Evolutionary conservation across 805 yeast species (phyloP).

Genomic region (Saturnispora diversa): DNA sequence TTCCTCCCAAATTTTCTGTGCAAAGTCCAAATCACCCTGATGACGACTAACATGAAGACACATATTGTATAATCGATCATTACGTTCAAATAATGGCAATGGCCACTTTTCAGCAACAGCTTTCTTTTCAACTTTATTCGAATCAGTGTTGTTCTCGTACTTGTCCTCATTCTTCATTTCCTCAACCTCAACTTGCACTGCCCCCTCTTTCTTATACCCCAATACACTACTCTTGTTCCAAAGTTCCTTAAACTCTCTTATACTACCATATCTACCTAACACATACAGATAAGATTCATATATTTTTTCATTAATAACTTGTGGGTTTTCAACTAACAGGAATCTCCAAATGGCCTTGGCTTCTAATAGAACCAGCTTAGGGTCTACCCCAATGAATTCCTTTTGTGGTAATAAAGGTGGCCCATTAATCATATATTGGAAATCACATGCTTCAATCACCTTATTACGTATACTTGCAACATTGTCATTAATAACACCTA

Average conservation of each 20-base stretch:
- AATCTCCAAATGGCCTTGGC: constrained; percentile 69
- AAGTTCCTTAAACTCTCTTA: constrained; percentile 31
- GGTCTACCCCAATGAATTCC: constrained; percentile 18
- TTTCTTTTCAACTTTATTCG: not conserved
- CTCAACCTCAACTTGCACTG: constrained; percentile 16
- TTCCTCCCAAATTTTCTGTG: constrained; percentile 65
- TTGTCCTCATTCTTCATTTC: constrained; percentile 12
- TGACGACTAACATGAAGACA: constrained; percentile 60
- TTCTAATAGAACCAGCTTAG: constrained; percentile 53
- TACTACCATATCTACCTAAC: constrained; percentile 30
- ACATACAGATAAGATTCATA: constrained; percentile 48
- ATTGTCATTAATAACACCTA: constrained; percentile 32
- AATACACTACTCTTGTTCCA: constrained; percentile 32
- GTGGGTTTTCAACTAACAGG: constrained; percentile 37
- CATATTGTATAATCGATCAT: constrained; percentile 46
- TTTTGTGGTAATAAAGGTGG: constrained; percentile 66
- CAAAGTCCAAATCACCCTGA: constrained; percentile 47
- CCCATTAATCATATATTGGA: constrained; percentile 33
- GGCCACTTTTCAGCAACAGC: no score
- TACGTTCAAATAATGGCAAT: constrained; percentile 25
- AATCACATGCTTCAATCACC: constrained; percentile 25
- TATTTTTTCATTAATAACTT: constrained; percentile 33
- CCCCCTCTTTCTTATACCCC: constrained; percentile 20
- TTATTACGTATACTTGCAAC: constrained; percentile 37
- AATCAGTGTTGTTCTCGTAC: constrained; percentile 7